These are phyloP conservation scores for Juglanconis juglandina DNA, from an alignment of 2,329 filamentous ascomycete genomes.

Conservation along the genomic window DNA sequence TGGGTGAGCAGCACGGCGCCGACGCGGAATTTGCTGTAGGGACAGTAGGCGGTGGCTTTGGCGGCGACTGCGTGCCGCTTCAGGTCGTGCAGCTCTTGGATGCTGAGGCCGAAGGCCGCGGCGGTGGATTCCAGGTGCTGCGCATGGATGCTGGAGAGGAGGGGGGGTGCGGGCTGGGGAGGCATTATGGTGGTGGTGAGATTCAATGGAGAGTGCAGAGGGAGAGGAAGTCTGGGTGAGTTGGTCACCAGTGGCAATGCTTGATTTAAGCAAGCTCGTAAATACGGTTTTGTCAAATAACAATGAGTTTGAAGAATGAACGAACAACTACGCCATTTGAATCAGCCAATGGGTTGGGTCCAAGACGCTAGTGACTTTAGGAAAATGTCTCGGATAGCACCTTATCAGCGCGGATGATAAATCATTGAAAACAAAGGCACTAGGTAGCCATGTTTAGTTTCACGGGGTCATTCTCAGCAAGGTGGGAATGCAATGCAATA, in stretches of 20 bases:
- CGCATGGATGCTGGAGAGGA: constrained; percentile 24
- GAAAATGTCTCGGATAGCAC: background rate
- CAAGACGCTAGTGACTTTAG: background rate
- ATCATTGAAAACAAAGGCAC: background rate
- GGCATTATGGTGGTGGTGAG: constrained; percentile 9
- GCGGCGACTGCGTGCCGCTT: constrained; percentile 63
- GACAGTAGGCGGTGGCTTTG: constrained; percentile 81
- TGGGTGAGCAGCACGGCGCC: constrained; percentile 71
- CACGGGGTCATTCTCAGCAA: background rate
- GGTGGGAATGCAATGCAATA: no score
- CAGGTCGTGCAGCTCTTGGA: constrained; percentile 62
- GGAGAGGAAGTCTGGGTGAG: no score
- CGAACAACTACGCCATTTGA: background rate
- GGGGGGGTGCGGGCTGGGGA: constrained; percentile 1
- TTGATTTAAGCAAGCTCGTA: background rate
- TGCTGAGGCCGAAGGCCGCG: constrained; percentile 48
- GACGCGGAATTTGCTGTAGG: constrained; percentile 89
- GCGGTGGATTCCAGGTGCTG: constrained; percentile 30
- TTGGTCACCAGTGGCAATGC: background rate
- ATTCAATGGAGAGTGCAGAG: background rate
- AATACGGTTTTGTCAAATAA: background rate
- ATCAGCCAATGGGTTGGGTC: background rate
- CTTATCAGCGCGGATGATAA: background rate
- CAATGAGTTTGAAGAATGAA: background rate
- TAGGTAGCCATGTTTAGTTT: background rate